Percentiles rank a stretch among this genome's conserved stretches.
These are phyloP conservation scores for Haplosporangium sp. DNA, from an alignment of 371 early-diverging fungal genomes.

Conservation along the genomic window DNA sequence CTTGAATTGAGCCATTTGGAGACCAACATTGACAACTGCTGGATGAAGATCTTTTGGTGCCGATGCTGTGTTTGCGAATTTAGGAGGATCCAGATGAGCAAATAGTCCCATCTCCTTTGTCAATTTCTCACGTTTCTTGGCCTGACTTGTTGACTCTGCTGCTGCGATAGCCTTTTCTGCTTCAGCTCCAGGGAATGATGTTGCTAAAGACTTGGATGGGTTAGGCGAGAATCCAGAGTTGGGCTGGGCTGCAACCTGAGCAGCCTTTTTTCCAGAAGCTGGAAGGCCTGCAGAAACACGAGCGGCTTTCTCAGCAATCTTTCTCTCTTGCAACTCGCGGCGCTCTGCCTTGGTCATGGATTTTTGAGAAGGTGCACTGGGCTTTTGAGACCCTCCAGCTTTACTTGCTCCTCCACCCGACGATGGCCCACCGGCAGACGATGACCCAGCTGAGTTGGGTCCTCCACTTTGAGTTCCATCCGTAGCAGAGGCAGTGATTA, in stretches of 20 bases:
- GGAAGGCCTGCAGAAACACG: conserved; percentile 62
- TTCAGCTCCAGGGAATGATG: conserved; percentile 57
- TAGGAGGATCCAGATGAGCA: conserved; percentile 75
- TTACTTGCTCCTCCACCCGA: conserved; percentile 11
- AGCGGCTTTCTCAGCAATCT: conserved; percentile 80
- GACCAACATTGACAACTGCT: conserved; percentile 85
- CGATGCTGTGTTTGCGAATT: conserved; percentile 62
- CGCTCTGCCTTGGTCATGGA: conserved; percentile 92
- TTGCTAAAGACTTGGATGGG: conserved; percentile 45
- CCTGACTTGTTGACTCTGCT: conserved; percentile 52
- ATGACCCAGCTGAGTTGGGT: conserved; percentile 21
- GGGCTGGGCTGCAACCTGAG: conserved; percentile 33
- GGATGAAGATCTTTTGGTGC: conserved; percentile 86
- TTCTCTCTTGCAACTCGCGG: conserved; percentile 84
- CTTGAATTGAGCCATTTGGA: conserved; percentile 86
- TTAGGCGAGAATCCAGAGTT: conserved; percentile 56
- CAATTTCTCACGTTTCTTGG: conserved; percentile 56
- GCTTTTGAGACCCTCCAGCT: conserved; percentile 29
- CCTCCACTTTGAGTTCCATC: conserved; percentile 32
- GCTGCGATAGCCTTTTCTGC: conserved; percentile 43
- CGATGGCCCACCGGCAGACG: conserved; percentile 9
- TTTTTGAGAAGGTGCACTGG: conserved; percentile 51
- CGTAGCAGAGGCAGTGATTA: conserved; percentile 11
- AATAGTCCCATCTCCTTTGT: conserved; percentile 74
- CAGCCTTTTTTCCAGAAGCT: conserved; percentile 55